Evolutionary conservation across 1,139 yeast species (phyloP).

Genomic region (Geotrichum phurueaensis): DNA sequence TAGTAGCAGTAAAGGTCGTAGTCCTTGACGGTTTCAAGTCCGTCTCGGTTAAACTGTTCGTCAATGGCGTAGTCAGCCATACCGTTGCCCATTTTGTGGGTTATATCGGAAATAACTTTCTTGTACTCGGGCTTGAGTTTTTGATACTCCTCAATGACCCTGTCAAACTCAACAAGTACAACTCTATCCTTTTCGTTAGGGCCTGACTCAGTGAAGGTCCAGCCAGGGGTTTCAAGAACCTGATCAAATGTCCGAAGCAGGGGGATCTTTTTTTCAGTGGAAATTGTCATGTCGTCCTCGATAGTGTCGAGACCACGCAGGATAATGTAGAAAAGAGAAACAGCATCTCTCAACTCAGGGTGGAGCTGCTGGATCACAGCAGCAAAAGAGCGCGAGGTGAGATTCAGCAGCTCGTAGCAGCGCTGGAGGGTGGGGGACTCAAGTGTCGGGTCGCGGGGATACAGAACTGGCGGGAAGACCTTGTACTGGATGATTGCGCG

Average conservation of each 20-base stretch:
- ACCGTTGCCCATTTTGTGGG: conserved; percentile 88
- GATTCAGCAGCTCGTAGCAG: conserved; percentile 62
- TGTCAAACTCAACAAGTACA: conserved; percentile 71
- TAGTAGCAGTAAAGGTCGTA: conserved; percentile 91
- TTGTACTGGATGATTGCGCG: conserved; percentile 57
- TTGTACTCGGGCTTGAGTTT: conserved; percentile 70
- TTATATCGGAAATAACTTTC: conserved; percentile 68
- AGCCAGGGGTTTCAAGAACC: conserved; percentile 51
- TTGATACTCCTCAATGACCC: conserved; percentile 64
- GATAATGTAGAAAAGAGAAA: conserved; percentile 62
- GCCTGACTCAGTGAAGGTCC: conserved; percentile 67
- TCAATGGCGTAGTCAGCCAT: conserved; percentile 91
- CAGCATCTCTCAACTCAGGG: conserved; percentile 79
- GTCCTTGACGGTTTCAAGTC: conserved; percentile 71
- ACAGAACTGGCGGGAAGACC: conserved; percentile 39
- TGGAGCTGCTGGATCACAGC: conserved; percentile 87
- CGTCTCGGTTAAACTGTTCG: conserved; percentile 67
- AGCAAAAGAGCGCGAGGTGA: conserved; percentile 85
- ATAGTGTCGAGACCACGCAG: conserved; percentile 91
- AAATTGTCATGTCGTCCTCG: conserved; percentile 92
- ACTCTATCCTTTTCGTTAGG: conserved; percentile 75
- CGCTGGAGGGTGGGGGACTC: conserved; percentile 48
- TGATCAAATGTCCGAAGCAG: conserved; percentile 63
- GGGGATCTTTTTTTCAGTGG: conserved; percentile 65
- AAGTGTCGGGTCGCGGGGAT: conserved; percentile 45